Evolutionary conservation across 495 filamentous ascomycete species (phyloP).

Genomic region (Tuber borchii): DNA sequence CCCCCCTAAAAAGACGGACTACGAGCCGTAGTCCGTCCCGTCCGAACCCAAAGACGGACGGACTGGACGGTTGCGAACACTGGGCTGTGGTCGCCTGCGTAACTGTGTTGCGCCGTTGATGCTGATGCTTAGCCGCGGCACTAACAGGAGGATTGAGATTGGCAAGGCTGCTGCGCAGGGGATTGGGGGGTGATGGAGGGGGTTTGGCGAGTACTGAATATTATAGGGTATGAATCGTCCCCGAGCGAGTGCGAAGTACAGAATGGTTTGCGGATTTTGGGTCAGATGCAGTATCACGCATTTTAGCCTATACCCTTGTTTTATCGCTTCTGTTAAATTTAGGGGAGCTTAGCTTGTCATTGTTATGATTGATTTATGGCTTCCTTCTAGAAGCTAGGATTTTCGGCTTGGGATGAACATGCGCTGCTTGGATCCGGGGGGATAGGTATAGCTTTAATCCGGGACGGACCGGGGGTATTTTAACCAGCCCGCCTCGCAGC

Average conservation of each 20-base stretch:
- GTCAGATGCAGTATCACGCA: too few species aligned
- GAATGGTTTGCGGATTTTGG: too few species aligned
- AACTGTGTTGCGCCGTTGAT: slow-evolving; percentile 62
- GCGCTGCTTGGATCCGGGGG: not conserved
- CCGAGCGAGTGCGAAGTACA: too few species aligned
- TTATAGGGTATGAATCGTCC: too few species aligned
- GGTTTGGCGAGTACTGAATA: too few species aligned
- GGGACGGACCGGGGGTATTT: not conserved
- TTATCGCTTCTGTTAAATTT: too few species aligned
- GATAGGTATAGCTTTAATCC: not conserved
- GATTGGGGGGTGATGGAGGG: not conserved
- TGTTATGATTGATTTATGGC: not conserved
- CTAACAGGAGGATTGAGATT: slow-evolving; percentile 54
- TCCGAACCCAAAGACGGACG: too few species aligned
- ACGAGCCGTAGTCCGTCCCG: too few species aligned
- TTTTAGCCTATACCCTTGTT: too few species aligned
- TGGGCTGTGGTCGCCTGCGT: slow-evolving; percentile 61
- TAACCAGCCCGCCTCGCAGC: not conserved
- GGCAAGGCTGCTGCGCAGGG: slow-evolving; percentile 43
- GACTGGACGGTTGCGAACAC: too few species aligned
- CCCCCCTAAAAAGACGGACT: too few species aligned
- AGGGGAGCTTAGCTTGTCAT: not conserved
- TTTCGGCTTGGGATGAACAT: not conserved
- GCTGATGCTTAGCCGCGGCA: slow-evolving; percentile 56
- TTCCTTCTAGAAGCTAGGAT: not conserved